Conservation (phyloP, 176 grass and related monocot genomes). For the Oryza nivara region DNA sequence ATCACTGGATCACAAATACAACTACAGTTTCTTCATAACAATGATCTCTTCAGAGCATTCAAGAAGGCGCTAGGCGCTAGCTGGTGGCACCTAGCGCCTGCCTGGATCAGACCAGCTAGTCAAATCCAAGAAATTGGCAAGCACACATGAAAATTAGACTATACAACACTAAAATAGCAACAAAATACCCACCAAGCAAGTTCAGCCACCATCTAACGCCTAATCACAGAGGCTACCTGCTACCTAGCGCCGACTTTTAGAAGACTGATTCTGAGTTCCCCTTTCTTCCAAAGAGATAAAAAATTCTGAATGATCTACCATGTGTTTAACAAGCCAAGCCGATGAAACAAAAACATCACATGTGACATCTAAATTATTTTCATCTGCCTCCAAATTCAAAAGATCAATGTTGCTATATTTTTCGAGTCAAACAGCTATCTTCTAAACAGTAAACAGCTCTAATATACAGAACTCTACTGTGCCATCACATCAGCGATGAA, state of each 20-base stretch:
- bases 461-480: not conserved
- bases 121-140: too few relatives aligned
- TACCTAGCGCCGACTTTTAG: too few relatives aligned
- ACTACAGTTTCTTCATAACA: not conserved
- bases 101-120: too few relatives aligned
- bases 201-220: too few relatives aligned
- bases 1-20: not conserved
- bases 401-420: not conserved
- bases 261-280: not conserved
- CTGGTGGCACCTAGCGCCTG: too few relatives aligned
- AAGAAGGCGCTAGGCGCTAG: too few relatives aligned
- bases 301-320: not conserved
- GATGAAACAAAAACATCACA: not conserved
- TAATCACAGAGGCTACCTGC: too few relatives aligned
- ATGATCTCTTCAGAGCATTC: not conserved
- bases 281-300: not conserved
- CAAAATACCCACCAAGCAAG: too few relatives aligned
- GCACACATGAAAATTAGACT: too few relatives aligned
- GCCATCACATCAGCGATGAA: not conserved
- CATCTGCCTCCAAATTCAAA: not conserved
- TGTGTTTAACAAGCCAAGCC: not conserved
- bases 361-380: not conserved
- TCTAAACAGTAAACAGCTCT: not conserved
- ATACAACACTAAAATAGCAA: too few relatives aligned
- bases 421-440: not conserved